A percentile compares a stretch with the other conserved stretches of the same genome.
These are phyloP conservation scores for Pezicula radicicola DNA, from an alignment of 2,329 filamentous ascomycete genomes.

Conservation along the genomic window DNA sequence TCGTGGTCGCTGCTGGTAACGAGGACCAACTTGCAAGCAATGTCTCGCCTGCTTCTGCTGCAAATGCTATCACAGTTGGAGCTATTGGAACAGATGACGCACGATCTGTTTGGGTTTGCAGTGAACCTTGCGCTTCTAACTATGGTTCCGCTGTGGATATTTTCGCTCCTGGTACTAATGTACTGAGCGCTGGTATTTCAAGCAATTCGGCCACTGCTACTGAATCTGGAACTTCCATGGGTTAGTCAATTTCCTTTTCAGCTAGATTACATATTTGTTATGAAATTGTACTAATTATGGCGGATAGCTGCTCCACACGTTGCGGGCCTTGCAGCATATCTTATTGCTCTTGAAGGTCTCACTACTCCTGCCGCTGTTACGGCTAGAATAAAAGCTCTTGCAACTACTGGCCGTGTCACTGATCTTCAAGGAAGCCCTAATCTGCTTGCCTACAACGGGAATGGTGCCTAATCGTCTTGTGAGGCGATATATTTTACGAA, in stretches of 20 bases:
- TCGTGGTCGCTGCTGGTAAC: constrained; percentile 52
- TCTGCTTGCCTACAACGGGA: constrained; percentile 51
- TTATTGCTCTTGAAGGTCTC: constrained; percentile 42
- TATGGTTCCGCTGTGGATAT: constrained; percentile 45
- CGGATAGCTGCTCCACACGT: constrained; percentile 49
- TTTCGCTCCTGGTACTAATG: constrained; percentile 34
- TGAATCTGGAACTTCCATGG: constrained; percentile 58
- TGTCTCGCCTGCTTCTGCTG: constrained; percentile 44
- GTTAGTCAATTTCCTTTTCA: neutral
- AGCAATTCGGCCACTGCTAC: constrained; percentile 37
- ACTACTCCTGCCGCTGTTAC: constrained; percentile 42
- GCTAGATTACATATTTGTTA: neutral
- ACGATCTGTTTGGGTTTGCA: constrained; percentile 30
- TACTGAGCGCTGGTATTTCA: constrained; percentile 42
- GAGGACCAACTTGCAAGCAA: constrained; percentile 31
- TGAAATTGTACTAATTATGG: neutral
- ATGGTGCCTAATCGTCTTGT: neutral
- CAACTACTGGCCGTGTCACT: constrained; percentile 36
- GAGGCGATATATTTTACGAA: too few relatives aligned
- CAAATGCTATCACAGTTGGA: constrained; percentile 47
- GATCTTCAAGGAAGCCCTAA: constrained; percentile 43
- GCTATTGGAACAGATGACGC: constrained; percentile 36
- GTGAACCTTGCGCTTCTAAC: constrained; percentile 32
- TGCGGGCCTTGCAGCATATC: constrained; percentile 54
- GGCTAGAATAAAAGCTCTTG: constrained; percentile 38